Percentiles rank a stretch among this genome's conserved stretches.
phyloP scores from a whole-genome alignment of 169 alveolate species.

The Amoebophrya sp. region DNA sequence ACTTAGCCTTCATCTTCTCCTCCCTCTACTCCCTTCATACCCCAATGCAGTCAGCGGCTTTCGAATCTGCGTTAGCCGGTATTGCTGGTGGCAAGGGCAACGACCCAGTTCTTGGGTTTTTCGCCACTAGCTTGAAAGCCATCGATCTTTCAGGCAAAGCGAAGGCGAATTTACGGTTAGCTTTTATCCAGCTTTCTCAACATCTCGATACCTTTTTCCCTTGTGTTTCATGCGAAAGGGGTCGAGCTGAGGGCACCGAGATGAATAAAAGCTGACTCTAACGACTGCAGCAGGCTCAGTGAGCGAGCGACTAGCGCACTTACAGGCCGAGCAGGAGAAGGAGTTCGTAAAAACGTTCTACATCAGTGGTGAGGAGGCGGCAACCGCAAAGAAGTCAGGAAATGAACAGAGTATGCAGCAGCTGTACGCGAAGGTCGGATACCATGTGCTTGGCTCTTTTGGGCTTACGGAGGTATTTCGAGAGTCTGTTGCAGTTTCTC shows the following conservation, averaged over 20 bases:
- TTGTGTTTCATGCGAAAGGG: no score
- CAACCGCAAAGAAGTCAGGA: neutral
- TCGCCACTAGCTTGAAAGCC: neutral
- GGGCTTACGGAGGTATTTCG: no score
- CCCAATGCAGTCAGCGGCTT: neutral
- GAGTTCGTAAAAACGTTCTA: slow-evolving; percentile 4
- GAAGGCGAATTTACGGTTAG: no score
- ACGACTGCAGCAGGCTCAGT: neutral
- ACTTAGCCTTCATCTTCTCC: no score
- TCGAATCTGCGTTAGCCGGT: neutral
- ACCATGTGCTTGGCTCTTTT: neutral
- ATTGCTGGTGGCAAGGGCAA: no score
- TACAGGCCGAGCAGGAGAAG: neutral
- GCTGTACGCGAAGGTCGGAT: neutral
- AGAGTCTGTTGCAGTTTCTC: no score
- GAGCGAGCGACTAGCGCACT: neutral
- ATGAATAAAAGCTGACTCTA: no score
- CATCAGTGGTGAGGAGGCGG: neutral
- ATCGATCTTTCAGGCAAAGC: slow-evolving; percentile 7
- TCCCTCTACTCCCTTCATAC: no score
- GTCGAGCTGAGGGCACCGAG: no score
- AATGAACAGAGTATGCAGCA: neutral
- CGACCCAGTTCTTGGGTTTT: neutral
- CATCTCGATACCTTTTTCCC: no score
- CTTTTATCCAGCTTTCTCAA: no score